phyloP scores from a whole-genome alignment of 192 early-diverging fungal genomes.

The Umbelopsis isabellina region DNA sequence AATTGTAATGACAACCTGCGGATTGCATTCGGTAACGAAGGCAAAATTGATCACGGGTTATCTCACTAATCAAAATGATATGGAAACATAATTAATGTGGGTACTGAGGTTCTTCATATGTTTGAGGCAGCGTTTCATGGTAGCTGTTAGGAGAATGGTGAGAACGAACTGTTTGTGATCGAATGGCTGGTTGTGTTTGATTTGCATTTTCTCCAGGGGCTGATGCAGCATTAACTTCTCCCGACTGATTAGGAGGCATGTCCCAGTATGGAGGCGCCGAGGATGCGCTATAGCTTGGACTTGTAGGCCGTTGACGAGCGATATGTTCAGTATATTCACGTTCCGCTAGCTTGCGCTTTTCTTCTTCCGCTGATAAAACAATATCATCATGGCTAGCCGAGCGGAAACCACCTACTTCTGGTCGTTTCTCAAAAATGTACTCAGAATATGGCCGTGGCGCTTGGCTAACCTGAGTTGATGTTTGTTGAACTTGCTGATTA shows the following conservation, averaged over 20 bases:
- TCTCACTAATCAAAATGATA: too few relatives aligned
- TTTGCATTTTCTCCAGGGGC: background rate
- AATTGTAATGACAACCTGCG: too few relatives aligned
- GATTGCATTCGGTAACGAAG: too few relatives aligned
- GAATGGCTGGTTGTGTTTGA: background rate
- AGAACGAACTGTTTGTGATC: too few relatives aligned
- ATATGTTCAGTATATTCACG: background rate
- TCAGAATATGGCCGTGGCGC: background rate
- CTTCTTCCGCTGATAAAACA: constrained; percentile 4
- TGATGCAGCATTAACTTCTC: background rate
- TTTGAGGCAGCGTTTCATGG: too few relatives aligned
- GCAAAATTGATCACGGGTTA: too few relatives aligned
- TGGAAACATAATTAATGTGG: too few relatives aligned
- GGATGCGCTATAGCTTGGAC: background rate
- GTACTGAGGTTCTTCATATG: too few relatives aligned
- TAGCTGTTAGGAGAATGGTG: too few relatives aligned
- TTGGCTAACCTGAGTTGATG: background rate
- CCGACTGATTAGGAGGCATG: background rate
- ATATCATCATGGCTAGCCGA: background rate
- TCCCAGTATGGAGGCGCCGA: constrained; percentile 9
- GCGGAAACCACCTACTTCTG: background rate
- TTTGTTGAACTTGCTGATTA: constrained; percentile 1
- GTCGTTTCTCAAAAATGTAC: background rate
- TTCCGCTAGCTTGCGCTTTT: constrained; percentile 4
- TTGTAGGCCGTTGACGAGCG: background rate